Conservation (phyloP, 768 basidiomycete species). For the Hypsizygus marmoreus region DNA sequence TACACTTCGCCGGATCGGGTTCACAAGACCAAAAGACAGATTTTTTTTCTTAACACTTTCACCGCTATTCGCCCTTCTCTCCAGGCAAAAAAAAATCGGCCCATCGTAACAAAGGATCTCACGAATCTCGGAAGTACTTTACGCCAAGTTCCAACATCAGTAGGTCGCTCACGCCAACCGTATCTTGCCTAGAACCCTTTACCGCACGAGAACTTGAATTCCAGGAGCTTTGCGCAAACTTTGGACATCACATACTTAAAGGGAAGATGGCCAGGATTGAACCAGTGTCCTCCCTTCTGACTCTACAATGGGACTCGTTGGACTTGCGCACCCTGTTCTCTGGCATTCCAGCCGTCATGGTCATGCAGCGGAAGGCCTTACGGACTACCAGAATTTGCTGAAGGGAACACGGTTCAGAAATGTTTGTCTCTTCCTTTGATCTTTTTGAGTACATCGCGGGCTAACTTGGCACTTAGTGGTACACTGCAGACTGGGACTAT, state of each 20-base stretch:
- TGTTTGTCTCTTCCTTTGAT: slow-evolving; percentile 14
- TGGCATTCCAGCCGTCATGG: slow-evolving; percentile 29
- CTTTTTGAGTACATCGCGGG: background rate
- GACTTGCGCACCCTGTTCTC: slow-evolving; percentile 26
- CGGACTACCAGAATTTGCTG: slow-evolving; percentile 19
- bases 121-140: background rate
- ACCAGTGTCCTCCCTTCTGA: background rate
- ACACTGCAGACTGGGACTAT: slow-evolving; percentile 33
- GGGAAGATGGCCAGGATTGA: background rate
- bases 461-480: slow-evolving; percentile 21
- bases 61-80: background rate
- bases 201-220: too few species aligned
- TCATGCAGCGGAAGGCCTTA: slow-evolving; percentile 25
- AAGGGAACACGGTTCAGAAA: slow-evolving; percentile 26
- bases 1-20: background rate
- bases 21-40: slow-evolving; percentile 8
- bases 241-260: too few species aligned
- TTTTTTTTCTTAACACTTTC: slow-evolving; percentile 6
- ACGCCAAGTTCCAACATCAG: background rate
- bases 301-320: slow-evolving; percentile 24
- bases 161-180: too few species aligned
- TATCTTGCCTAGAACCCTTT: too few species aligned
- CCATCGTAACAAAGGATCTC: background rate
- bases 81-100: background rate
- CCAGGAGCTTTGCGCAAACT: too few species aligned